These are phyloP conservation scores for Termitomyces sp. DNA, from an alignment of 768 basidiomycete genomes.

Conservation along the genomic window DNA sequence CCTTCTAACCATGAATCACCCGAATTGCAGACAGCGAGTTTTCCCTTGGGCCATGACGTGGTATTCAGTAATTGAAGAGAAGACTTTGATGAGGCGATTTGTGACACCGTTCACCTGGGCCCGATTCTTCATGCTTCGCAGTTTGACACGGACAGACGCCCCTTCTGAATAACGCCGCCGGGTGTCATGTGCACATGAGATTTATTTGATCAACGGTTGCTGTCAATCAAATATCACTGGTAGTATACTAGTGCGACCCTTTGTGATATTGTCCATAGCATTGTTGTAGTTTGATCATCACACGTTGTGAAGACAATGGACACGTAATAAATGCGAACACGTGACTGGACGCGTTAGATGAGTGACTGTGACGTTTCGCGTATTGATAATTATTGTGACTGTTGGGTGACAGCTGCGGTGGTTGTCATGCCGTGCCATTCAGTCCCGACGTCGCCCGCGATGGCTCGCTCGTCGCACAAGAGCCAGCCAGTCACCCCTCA, in stretches of 20 bases:
- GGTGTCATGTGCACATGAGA: background rate
- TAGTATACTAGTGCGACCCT: too few species aligned
- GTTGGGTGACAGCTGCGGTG: slow-evolving; percentile 12
- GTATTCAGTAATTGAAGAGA: too few species aligned
- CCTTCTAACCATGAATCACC: too few species aligned
- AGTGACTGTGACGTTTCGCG: slow-evolving; percentile 17
- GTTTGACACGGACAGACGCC: too few species aligned
- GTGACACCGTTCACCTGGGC: too few species aligned
- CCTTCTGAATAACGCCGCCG: background rate
- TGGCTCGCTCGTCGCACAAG: slow-evolving; percentile 33
- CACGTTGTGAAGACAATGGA: background rate
- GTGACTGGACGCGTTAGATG: slow-evolving; percentile 13
- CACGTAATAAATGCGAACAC: slow-evolving; percentile 11
- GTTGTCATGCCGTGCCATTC: slow-evolving; percentile 26
- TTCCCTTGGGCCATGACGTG: too few species aligned
- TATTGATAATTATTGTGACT: slow-evolving; percentile 3
- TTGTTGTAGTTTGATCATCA: background rate
- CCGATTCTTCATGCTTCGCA: too few species aligned
- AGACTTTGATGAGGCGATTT: too few species aligned
- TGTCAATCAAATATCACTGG: background rate
- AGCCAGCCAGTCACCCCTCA: slow-evolving; percentile 61
- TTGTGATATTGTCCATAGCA: background rate
- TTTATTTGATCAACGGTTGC: background rate
- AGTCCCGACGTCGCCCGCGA: slow-evolving; percentile 43
- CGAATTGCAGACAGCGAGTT: too few species aligned